A percentile compares a stretch with the other conserved stretches of the same genome.
Conservation (phyloP, 306 rosid species). For the Pyrus bretschneideri region DNA sequence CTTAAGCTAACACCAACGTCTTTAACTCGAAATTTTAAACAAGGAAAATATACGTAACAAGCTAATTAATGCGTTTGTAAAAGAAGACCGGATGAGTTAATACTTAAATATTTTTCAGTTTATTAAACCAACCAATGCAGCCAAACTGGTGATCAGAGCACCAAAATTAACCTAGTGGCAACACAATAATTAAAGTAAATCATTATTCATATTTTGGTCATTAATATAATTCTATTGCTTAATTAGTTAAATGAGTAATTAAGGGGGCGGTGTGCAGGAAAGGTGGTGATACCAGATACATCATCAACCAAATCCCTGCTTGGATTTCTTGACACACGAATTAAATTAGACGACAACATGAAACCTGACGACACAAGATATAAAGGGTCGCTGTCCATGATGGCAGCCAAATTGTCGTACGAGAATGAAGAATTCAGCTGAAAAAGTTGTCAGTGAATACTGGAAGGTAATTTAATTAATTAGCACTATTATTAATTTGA, state of each 20-base stretch:
- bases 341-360: conserved; percentile 22
- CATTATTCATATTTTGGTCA: background rate
- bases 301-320: conserved; percentile 12
- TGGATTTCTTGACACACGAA: conserved; percentile 26
- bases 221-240: too few species aligned
- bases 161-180: background rate
- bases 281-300: conserved; percentile 1
- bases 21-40: too few species aligned
- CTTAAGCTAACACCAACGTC: too few species aligned
- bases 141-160: background rate
- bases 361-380: conserved; percentile 12
- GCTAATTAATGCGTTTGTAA: too few species aligned
- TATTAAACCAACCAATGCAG: too few species aligned
- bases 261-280: conserved; percentile 14
- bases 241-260: too few species aligned
- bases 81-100: too few species aligned
- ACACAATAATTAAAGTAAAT: background rate
- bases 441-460: conserved; percentile 10
- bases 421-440: conserved; percentile 13
- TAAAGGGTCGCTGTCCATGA: conserved; percentile 10
- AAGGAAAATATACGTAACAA: too few species aligned
- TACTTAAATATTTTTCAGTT: too few species aligned
- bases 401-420: conserved; percentile 35
- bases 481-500: too few species aligned
- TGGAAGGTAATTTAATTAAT: conserved; percentile 25